phyloP scores from a whole-genome alignment of 2,329 filamentous ascomycete species.

The Diaporthe nobilis region DNA sequence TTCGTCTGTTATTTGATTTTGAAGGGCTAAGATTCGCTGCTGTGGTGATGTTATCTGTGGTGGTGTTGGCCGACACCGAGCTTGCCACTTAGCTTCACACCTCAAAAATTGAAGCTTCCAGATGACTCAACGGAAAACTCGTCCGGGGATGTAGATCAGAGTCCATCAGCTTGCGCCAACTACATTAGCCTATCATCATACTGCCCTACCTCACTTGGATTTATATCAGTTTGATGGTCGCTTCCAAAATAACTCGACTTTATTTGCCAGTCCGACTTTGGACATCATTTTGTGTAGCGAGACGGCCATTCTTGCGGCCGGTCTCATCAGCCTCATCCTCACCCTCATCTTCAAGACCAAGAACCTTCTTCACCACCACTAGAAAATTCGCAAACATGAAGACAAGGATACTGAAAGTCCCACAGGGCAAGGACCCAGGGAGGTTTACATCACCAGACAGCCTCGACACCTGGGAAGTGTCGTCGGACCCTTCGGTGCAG shows the following conservation, averaged over 20 bases:
- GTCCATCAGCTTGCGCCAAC: neutral
- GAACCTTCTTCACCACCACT: conserved; percentile 24
- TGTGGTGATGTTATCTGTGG: neutral
- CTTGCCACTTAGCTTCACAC: conserved; percentile 27
- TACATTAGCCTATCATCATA: neutral
- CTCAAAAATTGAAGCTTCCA: conserved; percentile 34
- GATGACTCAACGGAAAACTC: conserved; percentile 41
- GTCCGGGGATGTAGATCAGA: conserved; percentile 11
- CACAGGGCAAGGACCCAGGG: conserved; percentile 41
- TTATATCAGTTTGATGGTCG: neutral
- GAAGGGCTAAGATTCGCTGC: neutral
- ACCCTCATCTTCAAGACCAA: conserved; percentile 21
- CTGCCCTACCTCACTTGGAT: neutral
- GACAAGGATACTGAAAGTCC: conserved; percentile 48
- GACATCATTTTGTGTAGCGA: neutral
- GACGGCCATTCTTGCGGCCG: neutral
- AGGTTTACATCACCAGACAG: conserved; percentile 30
- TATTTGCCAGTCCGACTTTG: neutral
- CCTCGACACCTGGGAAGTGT: conserved; percentile 61
- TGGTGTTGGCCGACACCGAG: neutral
- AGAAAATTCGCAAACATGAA: conserved; percentile 43
- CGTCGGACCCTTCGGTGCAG: conserved; percentile 43
- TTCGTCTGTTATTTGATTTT: neutral
- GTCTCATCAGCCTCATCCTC: conserved; percentile 35
- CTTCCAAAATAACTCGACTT: neutral